Evolutionary conservation across 257 asterid species (phyloP).

Genomic region (Voacanga thouarsii): DNA sequence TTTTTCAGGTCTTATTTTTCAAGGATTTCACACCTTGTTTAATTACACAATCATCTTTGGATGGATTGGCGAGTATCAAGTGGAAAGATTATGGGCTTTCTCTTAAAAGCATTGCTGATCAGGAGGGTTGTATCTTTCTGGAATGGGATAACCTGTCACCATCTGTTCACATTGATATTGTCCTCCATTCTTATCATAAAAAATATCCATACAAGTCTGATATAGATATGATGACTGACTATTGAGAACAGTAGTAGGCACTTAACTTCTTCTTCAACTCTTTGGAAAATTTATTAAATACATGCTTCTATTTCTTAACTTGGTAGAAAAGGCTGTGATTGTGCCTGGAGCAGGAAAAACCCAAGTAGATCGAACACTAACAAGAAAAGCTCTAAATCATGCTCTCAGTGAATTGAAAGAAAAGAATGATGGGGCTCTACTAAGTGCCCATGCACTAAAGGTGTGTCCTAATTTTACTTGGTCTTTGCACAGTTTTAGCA

Average conservation of each 20-base stretch:
- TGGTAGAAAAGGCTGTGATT: conserved; percentile 34
- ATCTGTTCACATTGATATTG: conserved; percentile 52
- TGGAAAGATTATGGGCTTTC: conserved; percentile 81
- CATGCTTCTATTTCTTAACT: conserved; percentile 43
- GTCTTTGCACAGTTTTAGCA: background rate
- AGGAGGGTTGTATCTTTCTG: conserved; percentile 49
- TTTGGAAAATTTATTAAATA: conserved; percentile 1
- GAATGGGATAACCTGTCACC: conserved; percentile 89
- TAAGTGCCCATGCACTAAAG: conserved; percentile 79
- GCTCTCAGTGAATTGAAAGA: conserved; percentile 77
- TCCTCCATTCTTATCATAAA: conserved; percentile 56
- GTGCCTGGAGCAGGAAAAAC: conserved; percentile 29
- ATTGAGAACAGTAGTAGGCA: background rate
- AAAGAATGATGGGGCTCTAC: conserved; percentile 57
- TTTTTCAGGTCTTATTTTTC: conserved; percentile 58
- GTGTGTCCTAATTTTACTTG: conserved; percentile 26
- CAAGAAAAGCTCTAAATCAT: conserved; percentile 64
- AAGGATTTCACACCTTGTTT: conserved; percentile 69
- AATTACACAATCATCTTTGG: conserved; percentile 51
- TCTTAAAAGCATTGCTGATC: conserved; percentile 48
- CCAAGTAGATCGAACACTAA: conserved; percentile 40
- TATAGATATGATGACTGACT: conserved; percentile 4
- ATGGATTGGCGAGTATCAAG: conserved; percentile 62
- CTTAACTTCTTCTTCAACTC: conserved; percentile 6
- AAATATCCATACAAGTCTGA: conserved; percentile 55